These are phyloP conservation scores for Oryza punctata DNA, from an alignment of 176 grass and related monocot species.

Conservation along the genomic window DNA sequence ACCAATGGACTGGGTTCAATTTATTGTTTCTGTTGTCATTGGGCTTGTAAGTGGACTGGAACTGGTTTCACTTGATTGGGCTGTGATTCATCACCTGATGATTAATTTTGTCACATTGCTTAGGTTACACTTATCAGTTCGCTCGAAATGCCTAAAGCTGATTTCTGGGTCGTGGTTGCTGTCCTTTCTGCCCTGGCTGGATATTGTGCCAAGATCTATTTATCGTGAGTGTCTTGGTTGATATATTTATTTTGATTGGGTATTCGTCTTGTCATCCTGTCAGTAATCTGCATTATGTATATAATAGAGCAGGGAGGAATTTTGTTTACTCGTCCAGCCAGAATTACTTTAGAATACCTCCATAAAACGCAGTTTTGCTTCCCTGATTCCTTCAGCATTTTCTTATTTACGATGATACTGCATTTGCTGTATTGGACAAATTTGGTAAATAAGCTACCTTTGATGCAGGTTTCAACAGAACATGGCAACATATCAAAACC, in stretches of 20 bases:
- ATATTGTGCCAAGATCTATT: constrained; percentile 99
- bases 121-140: constrained; percentile 91
- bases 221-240: constrained; percentile 69
- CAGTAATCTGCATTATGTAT: constrained; percentile 1
- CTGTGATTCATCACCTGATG: constrained; percentile 31
- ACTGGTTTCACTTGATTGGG: constrained; percentile 26
- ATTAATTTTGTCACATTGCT: constrained; percentile 22
- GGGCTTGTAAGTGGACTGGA: constrained; percentile 79
- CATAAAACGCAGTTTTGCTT: constrained; percentile 20
- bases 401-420: constrained; percentile 8
- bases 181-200: constrained; percentile 87
- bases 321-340: background rate
- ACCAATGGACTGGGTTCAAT: constrained; percentile 97
- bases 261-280: constrained; percentile 7
- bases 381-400: constrained; percentile 11
- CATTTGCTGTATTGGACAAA: background rate
- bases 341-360: background rate
- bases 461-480: constrained; percentile 92
- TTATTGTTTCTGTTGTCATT: constrained; percentile 92
- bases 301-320: background rate
- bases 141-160: constrained; percentile 95
- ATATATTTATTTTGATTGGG: constrained; percentile 16
- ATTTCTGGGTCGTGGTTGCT: constrained; percentile 87
- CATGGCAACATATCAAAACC: constrained; percentile 90
- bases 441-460: constrained; percentile 12